These are phyloP conservation scores for Daldinia decipiens DNA, from an alignment of 495 filamentous ascomycete species.

Conservation along the genomic window DNA sequence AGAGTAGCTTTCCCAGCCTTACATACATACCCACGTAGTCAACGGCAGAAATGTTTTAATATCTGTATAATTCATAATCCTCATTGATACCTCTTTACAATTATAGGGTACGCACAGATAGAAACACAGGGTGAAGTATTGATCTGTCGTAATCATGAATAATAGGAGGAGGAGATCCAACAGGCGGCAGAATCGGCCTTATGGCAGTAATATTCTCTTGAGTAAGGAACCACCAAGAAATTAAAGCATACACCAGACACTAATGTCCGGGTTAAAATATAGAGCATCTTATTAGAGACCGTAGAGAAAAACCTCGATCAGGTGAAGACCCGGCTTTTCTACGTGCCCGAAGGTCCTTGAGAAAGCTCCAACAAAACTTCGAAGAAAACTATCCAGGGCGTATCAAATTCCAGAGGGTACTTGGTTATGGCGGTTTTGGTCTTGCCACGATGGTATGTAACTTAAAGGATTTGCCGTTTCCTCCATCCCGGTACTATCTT, in stretches of 20 bases:
- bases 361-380: not conserved
- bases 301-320: not conserved
- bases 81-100: not conserved
- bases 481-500: not conserved
- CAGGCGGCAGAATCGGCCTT: not conserved
- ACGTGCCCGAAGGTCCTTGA: not conserved
- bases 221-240: not conserved
- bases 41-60: not conserved
- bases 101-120: not conserved
- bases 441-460: conserved; percentile 20
- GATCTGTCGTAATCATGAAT: not conserved
- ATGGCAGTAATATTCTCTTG: not conserved
- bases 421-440: conserved; percentile 16
- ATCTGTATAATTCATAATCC: not conserved
- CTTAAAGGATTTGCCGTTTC: not conserved
- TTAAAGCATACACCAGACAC: not conserved
- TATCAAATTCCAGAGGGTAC: conserved; percentile 10
- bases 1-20: not conserved
- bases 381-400: too few relatives aligned
- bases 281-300: not conserved
- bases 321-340: not conserved
- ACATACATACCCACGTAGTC: not conserved
- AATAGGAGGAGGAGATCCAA: not conserved
- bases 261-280: not conserved
- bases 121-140: not conserved